Evolutionary conservation across 176 grass and related monocot species (phyloP), one percentile per base, ranked within the genome.

Genomic region (Carex pumila): DNA sequence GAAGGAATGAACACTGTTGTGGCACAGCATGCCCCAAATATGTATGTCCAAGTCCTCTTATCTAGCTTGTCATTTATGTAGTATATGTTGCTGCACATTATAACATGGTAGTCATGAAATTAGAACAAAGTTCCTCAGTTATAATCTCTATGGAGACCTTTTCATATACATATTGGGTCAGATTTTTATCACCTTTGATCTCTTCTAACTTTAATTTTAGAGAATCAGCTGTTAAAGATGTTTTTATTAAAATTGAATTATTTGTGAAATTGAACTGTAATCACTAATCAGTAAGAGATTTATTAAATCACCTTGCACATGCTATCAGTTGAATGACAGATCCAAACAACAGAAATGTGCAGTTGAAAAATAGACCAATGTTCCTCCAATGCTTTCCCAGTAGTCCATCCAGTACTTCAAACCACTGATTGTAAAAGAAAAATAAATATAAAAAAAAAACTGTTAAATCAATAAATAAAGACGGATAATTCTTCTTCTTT

Each of bases 261-360:
- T 54, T 52, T 29, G 71, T 53, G 19, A 75, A 12, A 75, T 75
- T 75, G 15, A 54, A 75, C 47, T 54, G 4, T 76, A 53, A 32
- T 78, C 7, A 4, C 29, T 78, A 81, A 22, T 78, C 7, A 4
- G 52, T 78, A 81, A 22, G 32, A 61, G 25, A 81, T 60, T 64
- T 54, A 10, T 50, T 81, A 59, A 69, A 77, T 87, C 78, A 93
- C 91, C 94, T 97, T 32, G 96, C 93, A 64, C 96, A 99, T 52
- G 93, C 96, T 71, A 99, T 95, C 76, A 99, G 84, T 89, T 99
- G 96, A 85, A 99, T 99, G 82, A 99, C 96, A 56, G 96, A 99
- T 65, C 96, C 96, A 84, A 99, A 99, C 56, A 99, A 91, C 66
- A 99, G 91, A 92, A 99, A 99, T 2, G 93, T 99, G 88, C 96